A percentile compares a stretch with the other conserved stretches of the same genome.
phyloP scores from a whole-genome alignment of 1,284 basidiomycete genomes.

The Moniliella sp. region DNA sequence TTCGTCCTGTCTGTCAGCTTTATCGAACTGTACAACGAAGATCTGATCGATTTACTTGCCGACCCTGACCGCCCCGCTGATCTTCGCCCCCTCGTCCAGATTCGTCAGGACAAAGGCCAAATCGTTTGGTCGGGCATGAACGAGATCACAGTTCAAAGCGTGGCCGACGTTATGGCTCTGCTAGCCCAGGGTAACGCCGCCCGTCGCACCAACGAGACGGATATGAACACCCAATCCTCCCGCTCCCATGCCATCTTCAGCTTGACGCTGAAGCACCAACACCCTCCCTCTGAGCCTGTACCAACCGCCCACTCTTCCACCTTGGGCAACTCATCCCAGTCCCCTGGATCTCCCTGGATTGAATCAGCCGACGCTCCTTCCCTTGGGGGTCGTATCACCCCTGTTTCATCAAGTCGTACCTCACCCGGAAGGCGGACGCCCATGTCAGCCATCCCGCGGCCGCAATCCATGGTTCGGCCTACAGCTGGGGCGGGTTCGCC shows the following conservation, averaged over 20 bases:
- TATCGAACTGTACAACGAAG: constrained; percentile 89
- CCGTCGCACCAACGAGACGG: constrained; percentile 81
- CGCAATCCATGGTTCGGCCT: too few species aligned
- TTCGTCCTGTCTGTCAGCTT: constrained; percentile 26
- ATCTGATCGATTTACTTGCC: constrained; percentile 34
- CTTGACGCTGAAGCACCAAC: constrained; percentile 58
- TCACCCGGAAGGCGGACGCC: too few species aligned
- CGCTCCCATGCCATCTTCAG: constrained; percentile 97
- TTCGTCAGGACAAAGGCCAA: constrained; percentile 84
- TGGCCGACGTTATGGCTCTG: constrained; percentile 71
- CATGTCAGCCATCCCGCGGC: too few species aligned
- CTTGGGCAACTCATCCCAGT: too few species aligned
- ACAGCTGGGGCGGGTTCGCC: too few species aligned
- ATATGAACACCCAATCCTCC: constrained; percentile 94
- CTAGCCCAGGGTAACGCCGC: constrained; percentile 61
- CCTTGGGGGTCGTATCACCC: too few species aligned
- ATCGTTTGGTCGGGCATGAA: constrained; percentile 90
- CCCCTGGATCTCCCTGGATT: too few species aligned
- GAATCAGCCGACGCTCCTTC: too few species aligned
- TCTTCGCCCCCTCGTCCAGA: constrained; percentile 59
- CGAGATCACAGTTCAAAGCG: constrained; percentile 62
- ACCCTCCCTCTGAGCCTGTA: too few species aligned
- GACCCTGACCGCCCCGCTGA: constrained; percentile 22
- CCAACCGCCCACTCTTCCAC: too few species aligned
- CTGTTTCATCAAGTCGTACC: too few species aligned